Conservation (phyloP, 805 yeast species). For the Spathaspora gorwiae region DNA sequence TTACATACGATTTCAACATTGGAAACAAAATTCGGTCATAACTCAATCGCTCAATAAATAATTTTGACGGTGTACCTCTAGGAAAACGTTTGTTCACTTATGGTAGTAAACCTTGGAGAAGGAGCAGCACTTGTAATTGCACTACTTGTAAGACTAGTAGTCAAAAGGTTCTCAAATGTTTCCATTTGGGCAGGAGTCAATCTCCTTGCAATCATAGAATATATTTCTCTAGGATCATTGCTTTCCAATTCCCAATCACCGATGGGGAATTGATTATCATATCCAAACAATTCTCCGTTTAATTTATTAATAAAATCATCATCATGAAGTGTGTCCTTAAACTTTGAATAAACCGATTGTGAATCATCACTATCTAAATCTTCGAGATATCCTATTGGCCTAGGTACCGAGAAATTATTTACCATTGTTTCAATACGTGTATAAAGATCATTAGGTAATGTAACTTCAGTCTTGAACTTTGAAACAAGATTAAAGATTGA, state of each 20-base stretch:
- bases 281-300: neutral
- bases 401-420: constrained; percentile 1
- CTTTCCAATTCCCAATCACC: constrained; percentile 1
- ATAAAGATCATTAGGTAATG: constrained; percentile 10
- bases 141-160: neutral
- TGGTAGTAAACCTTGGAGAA: neutral
- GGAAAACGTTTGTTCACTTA: neutral
- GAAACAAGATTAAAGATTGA: constrained; percentile 16
- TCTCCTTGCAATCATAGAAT: neutral
- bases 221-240: constrained; percentile 1
- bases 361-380: neutral
- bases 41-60: no score
- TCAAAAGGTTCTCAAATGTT: constrained; percentile 1
- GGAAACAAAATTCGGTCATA: no score
- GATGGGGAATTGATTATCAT: neutral
- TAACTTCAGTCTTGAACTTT: constrained; percentile 19
- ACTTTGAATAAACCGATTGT: neutral
- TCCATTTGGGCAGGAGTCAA: constrained; percentile 1
- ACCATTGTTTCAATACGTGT: constrained; percentile 2
- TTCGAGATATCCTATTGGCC: constrained; percentile 3
- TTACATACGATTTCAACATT: no score
- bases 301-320: neutral
- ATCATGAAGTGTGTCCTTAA: neutral
- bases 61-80: no score
- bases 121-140: neutral